These are phyloP conservation scores for Halteria grandinella DNA, from an alignment of 73 alveolate species.

Conservation along the genomic window DNA sequence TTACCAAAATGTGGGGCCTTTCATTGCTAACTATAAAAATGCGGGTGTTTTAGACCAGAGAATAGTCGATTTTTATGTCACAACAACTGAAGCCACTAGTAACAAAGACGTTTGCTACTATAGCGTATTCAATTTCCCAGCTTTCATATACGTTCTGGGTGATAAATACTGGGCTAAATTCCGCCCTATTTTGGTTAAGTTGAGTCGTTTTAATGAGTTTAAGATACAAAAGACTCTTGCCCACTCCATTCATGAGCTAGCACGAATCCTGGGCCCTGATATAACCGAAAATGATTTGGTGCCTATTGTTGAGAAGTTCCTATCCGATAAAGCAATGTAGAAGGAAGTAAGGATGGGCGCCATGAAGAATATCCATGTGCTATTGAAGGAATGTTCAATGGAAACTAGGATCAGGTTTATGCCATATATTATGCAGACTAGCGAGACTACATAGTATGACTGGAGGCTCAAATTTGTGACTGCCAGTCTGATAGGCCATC, in stretches of 20 bases:
- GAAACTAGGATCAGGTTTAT: slow-evolving; percentile 50
- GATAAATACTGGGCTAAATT: slow-evolving; percentile 46
- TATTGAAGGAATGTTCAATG: slow-evolving; percentile 41
- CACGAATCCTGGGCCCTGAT: slow-evolving; percentile 70
- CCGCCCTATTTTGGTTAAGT: slow-evolving; percentile 44
- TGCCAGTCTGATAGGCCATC: slow-evolving; percentile 63
- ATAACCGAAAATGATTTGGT: slow-evolving; percentile 69
- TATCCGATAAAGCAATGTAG: slow-evolving; percentile 9
- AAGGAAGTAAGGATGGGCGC: slow-evolving; percentile 60
- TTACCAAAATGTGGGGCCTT: slow-evolving; percentile 62
- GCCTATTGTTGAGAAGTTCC: slow-evolving; percentile 63
- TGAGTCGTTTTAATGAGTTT: slow-evolving; percentile 63
- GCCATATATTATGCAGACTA: slow-evolving; percentile 25
- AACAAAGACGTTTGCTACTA: slow-evolving; percentile 60
- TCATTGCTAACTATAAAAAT: slow-evolving; percentile 58
- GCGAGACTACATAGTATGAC: slow-evolving; percentile 56
- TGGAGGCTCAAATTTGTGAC: slow-evolving; percentile 46
- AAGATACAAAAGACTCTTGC: slow-evolving; percentile 71
- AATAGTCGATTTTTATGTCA: slow-evolving; percentile 49
- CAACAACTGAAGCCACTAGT: slow-evolving; percentile 48
- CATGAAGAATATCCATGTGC: slow-evolving; percentile 47
- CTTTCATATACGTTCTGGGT: slow-evolving; percentile 46
- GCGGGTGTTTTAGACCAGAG: slow-evolving; percentile 36
- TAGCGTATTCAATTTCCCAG: slow-evolving; percentile 68
- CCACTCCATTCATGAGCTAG: slow-evolving; percentile 69